These are phyloP conservation scores for Didymella lethalis DNA, from an alignment of 2,329 filamentous ascomycete species.

Conservation along the genomic window DNA sequence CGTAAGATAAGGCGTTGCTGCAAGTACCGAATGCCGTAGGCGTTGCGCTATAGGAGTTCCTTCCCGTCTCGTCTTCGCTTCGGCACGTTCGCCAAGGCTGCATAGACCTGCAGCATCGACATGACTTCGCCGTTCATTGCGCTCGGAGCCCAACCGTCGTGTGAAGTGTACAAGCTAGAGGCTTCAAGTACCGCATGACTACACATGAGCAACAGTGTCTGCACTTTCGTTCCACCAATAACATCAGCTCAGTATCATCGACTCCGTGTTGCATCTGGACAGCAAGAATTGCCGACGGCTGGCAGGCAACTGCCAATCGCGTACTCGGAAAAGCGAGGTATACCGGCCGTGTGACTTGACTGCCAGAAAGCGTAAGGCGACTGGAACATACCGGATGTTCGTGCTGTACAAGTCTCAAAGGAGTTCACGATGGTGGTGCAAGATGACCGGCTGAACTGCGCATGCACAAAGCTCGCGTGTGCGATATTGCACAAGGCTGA, in stretches of 20 bases:
- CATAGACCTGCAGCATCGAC: constrained; percentile 11
- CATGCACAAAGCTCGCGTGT: constrained; percentile 21
- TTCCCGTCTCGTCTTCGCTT: constrained; percentile 17
- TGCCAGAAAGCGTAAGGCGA: constrained; percentile 10
- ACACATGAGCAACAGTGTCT: constrained; percentile 28
- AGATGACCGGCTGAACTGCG: constrained; percentile 22
- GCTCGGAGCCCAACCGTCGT: constrained; percentile 24
- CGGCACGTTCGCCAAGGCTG: constrained; percentile 8
- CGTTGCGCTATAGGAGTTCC: constrained; percentile 9
- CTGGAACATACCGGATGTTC: constrained; percentile 10
- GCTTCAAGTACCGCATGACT: constrained; percentile 14
- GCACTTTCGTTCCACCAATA: constrained; percentile 21
- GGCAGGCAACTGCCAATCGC: constrained; percentile 6
- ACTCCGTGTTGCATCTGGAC: constrained; percentile 32
- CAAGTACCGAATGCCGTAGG: constrained; percentile 11
- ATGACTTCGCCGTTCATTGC: constrained; percentile 19
- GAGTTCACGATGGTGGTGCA: constrained; percentile 20
- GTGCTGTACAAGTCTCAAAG: constrained; percentile 13
- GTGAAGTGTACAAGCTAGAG: constrained; percentile 21
- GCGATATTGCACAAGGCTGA: constrained; percentile 32
- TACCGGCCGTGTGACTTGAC: constrained; percentile 1
- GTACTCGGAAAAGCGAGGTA: constrained; percentile 1
- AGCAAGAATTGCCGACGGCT: constrained; percentile 12
- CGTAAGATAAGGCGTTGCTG: constrained; percentile 8
- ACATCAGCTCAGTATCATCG: constrained; percentile 15